These are phyloP conservation scores for Trichosporon coremiiforme DNA, from an alignment of 1,284 basidiomycete species.

Conservation along the genomic window DNA sequence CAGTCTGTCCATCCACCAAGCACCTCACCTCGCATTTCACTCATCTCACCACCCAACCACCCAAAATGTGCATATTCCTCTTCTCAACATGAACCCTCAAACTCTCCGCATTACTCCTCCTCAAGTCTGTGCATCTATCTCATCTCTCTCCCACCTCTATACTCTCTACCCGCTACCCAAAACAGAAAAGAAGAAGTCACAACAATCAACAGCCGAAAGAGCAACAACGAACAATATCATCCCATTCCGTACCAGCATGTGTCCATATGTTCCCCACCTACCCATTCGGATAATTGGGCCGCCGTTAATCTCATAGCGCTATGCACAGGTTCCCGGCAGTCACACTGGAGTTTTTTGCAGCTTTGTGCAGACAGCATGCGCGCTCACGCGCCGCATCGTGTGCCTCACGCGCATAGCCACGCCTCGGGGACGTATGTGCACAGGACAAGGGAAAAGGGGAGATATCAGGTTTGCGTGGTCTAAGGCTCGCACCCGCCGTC, in stretches of 20 bases:
- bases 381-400: neutral
- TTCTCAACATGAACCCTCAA: neutral
- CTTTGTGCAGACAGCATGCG: neutral
- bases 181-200: constrained; percentile 16
- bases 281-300: constrained; percentile 4
- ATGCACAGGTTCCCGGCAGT: neutral
- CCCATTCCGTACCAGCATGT: neutral
- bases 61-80: constrained; percentile 1
- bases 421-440: neutral
- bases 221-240: constrained; percentile 1
- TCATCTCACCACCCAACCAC: neutral
- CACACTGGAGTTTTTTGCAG: neutral
- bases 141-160: neutral
- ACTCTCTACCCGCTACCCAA: neutral
- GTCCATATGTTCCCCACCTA: neutral
- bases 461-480: neutral
- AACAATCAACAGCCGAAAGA: constrained; percentile 3
- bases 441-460: neutral
- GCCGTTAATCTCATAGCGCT: neutral
- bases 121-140: constrained; percentile 2
- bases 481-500: neutral
- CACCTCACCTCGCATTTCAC: constrained; percentile 1
- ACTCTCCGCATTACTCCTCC: constrained; percentile 5
- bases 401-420: neutral
- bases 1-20: neutral